A percentile compares a stretch with the other conserved stretches of the same genome.
Evolutionary conservation across 495 filamentous ascomycete genomes (phyloP).

Genomic region (Glutinoglossum americanum): DNA sequence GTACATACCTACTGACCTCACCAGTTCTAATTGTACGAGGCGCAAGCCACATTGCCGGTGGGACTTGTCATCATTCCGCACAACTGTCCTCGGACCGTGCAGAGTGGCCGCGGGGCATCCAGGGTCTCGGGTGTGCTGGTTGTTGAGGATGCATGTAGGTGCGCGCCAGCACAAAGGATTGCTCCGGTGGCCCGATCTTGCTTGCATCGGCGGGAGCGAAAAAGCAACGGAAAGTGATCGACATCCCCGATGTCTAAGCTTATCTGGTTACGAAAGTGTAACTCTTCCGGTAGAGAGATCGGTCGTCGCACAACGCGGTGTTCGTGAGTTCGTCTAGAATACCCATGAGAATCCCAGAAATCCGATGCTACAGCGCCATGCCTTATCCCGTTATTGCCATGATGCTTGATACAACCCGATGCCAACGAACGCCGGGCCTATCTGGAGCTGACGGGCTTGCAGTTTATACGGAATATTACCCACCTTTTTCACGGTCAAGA

Average conservation of each 20-base stretch:
- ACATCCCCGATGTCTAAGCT: neutral
- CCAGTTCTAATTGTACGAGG: neutral
- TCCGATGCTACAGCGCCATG: neutral
- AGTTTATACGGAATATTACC: no score
- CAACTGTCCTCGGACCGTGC: neutral
- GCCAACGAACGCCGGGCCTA: neutral
- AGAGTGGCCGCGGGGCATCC: neutral
- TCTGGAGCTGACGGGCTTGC: no score
- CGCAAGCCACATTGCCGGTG: neutral
- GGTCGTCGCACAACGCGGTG: neutral
- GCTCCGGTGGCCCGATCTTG: neutral
- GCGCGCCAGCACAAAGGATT: neutral
- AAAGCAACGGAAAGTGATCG: neutral
- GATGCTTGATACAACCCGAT: neutral
- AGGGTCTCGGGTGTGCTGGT: neutral
- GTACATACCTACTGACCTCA: neutral
- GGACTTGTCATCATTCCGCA: neutral
- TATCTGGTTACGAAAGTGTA: neutral
- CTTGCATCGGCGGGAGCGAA: neutral
- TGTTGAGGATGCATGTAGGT: neutral
- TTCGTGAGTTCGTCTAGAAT: neutral
- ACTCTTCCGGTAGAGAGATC: neutral
- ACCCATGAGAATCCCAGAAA: neutral
- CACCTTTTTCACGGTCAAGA: neutral
- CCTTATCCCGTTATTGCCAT: neutral